A percentile compares a stretch with the other conserved stretches of the same genome.
These are phyloP conservation scores for Raphanus raphanistrum DNA, from an alignment of 345 rosid species.

Conservation along the genomic window DNA sequence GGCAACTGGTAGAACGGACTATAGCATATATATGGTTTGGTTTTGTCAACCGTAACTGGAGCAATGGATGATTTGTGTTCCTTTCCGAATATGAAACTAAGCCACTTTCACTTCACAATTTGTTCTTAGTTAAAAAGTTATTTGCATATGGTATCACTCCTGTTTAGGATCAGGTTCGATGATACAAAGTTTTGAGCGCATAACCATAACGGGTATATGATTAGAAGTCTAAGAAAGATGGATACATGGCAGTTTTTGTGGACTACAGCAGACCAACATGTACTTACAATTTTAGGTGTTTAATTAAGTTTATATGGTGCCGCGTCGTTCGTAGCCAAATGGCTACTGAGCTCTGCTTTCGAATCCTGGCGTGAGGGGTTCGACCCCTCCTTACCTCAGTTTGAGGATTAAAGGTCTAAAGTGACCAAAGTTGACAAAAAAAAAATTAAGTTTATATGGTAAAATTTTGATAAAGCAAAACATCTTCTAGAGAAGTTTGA, in stretches of 20 bases:
- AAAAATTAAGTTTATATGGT: background rate
- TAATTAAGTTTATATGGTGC: background rate
- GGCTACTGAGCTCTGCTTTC: too few relatives aligned
- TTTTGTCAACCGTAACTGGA: background rate
- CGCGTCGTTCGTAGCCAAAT: too few relatives aligned
- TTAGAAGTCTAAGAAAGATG: background rate
- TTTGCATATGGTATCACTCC: background rate
- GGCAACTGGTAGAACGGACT: background rate
- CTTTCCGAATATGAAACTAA: background rate
- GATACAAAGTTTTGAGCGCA: background rate
- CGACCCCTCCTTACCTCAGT: too few relatives aligned
- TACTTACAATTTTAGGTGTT: background rate
- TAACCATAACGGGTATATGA: background rate
- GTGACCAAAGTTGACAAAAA: too few relatives aligned
- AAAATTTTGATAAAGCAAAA: background rate
- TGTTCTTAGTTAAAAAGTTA: background rate
- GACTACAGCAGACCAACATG: background rate
- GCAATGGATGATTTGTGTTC: background rate
- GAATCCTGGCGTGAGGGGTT: too few relatives aligned
- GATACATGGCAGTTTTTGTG: background rate
- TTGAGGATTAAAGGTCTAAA: too few relatives aligned
- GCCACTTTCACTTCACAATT: conserved; percentile 4
- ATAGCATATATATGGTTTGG: background rate
- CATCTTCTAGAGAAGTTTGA: background rate
- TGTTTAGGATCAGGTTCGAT: background rate